Evolutionary conservation across 2,329 filamentous ascomycete species (phyloP).

Genomic region (Ascochyta clinopodiicola): DNA sequence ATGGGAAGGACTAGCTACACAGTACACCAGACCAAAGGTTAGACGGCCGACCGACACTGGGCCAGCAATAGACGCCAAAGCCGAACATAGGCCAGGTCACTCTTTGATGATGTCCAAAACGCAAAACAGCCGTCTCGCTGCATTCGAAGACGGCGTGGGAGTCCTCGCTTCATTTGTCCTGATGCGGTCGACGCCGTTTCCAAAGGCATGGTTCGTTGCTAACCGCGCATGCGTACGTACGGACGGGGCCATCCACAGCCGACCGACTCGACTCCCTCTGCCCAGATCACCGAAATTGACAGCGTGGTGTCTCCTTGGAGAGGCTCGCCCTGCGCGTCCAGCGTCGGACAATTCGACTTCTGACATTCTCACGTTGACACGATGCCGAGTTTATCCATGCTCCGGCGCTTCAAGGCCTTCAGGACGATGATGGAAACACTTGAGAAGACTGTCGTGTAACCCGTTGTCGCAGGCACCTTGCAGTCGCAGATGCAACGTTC

Average conservation of each 20-base stretch:
- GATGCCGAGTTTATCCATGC: not conserved
- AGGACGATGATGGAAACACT: constrained; percentile 4
- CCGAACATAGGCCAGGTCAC: not conserved
- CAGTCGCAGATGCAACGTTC: constrained; percentile 15
- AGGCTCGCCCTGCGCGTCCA: not conserved
- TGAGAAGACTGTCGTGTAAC: constrained; percentile 17
- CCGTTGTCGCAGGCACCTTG: constrained; percentile 12
- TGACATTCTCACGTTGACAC: constrained; percentile 4
- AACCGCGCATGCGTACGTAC: constrained; percentile 9
- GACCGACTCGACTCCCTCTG: constrained; percentile 6
- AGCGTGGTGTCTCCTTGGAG: not conserved
- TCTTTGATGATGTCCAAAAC: not conserved
- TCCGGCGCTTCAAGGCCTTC: not conserved
- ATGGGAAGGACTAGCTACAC: not conserved
- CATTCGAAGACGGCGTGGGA: not conserved
- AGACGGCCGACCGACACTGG: too few relatives aligned
- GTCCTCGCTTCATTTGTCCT: constrained; percentile 6
- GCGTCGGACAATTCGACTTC: not conserved
- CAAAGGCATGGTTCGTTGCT: constrained; percentile 1
- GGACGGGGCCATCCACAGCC: constrained; percentile 11
- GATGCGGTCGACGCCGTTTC: constrained; percentile 4
- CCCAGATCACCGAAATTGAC: not conserved
- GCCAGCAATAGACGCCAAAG: not conserved
- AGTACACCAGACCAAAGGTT: not conserved
- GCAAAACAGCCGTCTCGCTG: not conserved